Evolutionary conservation across 805 yeast genomes (phyloP).

Genomic region (Candida easanensis): DNA sequence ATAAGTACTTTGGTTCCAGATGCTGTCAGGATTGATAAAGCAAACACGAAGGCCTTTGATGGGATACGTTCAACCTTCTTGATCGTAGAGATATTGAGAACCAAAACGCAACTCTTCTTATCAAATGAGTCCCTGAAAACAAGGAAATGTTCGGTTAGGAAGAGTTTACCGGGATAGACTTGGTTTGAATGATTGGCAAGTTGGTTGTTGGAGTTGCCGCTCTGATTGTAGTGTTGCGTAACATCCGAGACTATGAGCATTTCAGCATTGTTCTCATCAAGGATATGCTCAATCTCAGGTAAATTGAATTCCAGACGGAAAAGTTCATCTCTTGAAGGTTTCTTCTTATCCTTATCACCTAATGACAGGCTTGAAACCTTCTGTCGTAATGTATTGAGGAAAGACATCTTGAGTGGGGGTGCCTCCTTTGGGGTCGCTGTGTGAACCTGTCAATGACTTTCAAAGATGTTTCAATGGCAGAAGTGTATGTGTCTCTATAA

Average conservation of each 20-base stretch:
- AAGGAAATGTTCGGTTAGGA: slow-evolving; percentile 70
- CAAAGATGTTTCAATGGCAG: neutral
- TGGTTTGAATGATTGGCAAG: slow-evolving; percentile 28
- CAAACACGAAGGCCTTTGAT: slow-evolving; percentile 70
- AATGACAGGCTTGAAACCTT: slow-evolving; percentile 43
- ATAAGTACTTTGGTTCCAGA: slow-evolving; percentile 61
- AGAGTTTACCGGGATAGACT: slow-evolving; percentile 61
- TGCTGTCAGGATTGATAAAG: slow-evolving; percentile 67
- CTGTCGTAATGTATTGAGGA: slow-evolving; percentile 41
- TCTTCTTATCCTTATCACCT: slow-evolving; percentile 33
- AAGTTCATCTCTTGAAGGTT: slow-evolving; percentile 52
- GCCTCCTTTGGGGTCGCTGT: neutral
- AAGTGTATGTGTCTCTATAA: neutral
- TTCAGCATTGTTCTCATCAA: slow-evolving; percentile 70
- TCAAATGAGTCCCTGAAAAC: slow-evolving; percentile 74
- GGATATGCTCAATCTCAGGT: slow-evolving; percentile 66
- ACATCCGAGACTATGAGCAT: slow-evolving; percentile 33
- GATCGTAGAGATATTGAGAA: slow-evolving; percentile 71
- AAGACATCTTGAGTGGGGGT: slow-evolving; percentile 40
- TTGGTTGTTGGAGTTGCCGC: slow-evolving; percentile 8
- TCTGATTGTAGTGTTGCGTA: slow-evolving; percentile 13
- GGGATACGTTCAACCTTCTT: slow-evolving; percentile 87
- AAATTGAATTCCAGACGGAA: slow-evolving; percentile 66
- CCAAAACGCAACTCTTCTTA: slow-evolving; percentile 61
- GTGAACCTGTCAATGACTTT: neutral